phyloP scores from a whole-genome alignment of 768 basidiomycete genomes.

The Lactifluus subvellereus region DNA sequence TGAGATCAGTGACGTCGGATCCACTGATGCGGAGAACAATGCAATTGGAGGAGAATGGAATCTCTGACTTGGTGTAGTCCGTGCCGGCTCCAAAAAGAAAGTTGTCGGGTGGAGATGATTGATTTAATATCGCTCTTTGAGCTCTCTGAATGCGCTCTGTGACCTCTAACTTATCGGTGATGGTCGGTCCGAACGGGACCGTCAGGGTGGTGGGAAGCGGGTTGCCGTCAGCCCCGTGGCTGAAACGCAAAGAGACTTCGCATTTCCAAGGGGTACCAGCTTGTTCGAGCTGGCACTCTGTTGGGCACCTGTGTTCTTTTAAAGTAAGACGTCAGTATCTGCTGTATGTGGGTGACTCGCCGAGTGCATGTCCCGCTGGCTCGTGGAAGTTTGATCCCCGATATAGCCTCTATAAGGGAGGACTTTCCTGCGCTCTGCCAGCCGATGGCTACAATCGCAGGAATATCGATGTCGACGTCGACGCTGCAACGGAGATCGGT shows the following conservation, averaged over 20 bases:
- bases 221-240: constrained; percentile 26
- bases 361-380: constrained; percentile 71
- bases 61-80: constrained; percentile 23
- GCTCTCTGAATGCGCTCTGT: constrained; percentile 64
- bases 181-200: constrained; percentile 32
- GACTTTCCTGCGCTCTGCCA: constrained; percentile 73
- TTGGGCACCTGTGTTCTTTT: constrained; percentile 33
- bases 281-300: constrained; percentile 32
- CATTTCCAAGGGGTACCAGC: constrained; percentile 33
- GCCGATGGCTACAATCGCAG: constrained; percentile 68
- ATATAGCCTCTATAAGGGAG: constrained; percentile 72
- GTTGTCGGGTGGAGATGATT: constrained; percentile 30
- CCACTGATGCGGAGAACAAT: constrained; percentile 38
- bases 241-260: constrained; percentile 30
- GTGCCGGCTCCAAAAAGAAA: constrained; percentile 40
- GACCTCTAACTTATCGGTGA: constrained; percentile 47
- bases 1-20: constrained; percentile 36
- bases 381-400: constrained; percentile 63
- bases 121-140: constrained; percentile 61
- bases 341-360: constrained; percentile 30
- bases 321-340: not conserved
- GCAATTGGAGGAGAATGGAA: constrained; percentile 35
- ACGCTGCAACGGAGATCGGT: constrained; percentile 37
- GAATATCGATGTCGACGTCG: constrained; percentile 63
- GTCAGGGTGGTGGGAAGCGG: constrained; percentile 32